Conservation (phyloP, 2,329 filamentous ascomycete species). For the Fusarium sp. region DNA sequence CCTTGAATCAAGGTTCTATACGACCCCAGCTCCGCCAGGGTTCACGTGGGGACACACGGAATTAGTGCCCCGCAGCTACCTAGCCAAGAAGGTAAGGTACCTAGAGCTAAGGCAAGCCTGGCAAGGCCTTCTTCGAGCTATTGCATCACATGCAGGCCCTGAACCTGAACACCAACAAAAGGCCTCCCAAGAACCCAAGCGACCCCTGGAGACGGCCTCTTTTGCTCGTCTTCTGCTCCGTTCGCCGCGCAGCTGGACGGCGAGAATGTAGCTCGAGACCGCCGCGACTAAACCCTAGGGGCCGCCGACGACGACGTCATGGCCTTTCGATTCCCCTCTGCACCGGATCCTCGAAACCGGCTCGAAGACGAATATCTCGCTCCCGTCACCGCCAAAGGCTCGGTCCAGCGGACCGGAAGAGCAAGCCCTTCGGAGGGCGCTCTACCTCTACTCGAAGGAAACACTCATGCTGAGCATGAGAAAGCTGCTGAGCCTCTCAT, state of each 20-base stretch:
- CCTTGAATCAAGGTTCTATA: conserved; percentile 4
- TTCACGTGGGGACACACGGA: conserved; percentile 36
- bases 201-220: conserved; percentile 26
- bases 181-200: conserved; percentile 22
- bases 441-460: conserved; percentile 30
- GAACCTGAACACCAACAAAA: conserved; percentile 30
- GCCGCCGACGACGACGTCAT: conserved; percentile 50
- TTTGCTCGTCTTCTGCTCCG: conserved; percentile 18
- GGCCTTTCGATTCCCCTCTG: conserved; percentile 52
- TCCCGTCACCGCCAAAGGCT: conserved; percentile 29
- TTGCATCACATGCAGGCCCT: conserved; percentile 47
- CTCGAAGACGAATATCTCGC: conserved; percentile 44
- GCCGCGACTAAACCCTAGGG: conserved; percentile 36
- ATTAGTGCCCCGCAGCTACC: conserved; percentile 47
- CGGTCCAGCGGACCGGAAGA: conserved; percentile 40
- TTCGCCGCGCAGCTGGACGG: conserved; percentile 20
- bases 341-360: conserved; percentile 41
- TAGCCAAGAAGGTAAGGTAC: conserved; percentile 31
- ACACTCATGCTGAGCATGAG: conserved; percentile 29
- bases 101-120: conserved; percentile 35
- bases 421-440: conserved; percentile 37
- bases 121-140: conserved; percentile 36
- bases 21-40: conserved; percentile 29
- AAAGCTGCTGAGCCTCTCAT: conserved; percentile 25
- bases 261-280: conserved; percentile 43